Evolutionary conservation across 805 yeast species (phyloP), one percentile per base, ranked within the genome.

Genomic region (Starmerella kuoi): DNA sequence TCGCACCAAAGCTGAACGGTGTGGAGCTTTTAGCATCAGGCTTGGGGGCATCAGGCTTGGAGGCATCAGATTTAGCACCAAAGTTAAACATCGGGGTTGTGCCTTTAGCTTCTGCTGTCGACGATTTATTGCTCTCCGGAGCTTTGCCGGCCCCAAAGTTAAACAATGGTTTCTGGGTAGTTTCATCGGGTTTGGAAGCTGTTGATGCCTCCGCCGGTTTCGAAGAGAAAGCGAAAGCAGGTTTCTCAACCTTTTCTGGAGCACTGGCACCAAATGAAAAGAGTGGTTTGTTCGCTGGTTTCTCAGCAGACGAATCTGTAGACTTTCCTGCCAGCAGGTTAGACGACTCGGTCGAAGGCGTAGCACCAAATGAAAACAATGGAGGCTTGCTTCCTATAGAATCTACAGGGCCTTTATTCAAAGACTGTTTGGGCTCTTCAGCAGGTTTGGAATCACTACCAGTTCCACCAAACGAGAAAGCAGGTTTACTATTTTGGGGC

Each of bases 241-340:
- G 28, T 9, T 9, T 9, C 28, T 25, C 12, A 14, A 14, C 14
- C 9, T 11, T 9, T 11, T 9, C 9, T 11, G 28, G 14, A 25
- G 28, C 28, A 25, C 28, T 25, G 12, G 30, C 28, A 20, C 44
- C 50, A 24, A 46, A 40, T 24, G 48, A 44, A 37, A 47, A 44
- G 12, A 15, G 7, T 1, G 51, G 46, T 36, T 41, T 45, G n/a
- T 34, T 37, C 3, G 31, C 32, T 5, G 42, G 37, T 14, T 31
- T 31, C 12, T 31, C 30, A 7, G 19, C 27, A 19, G 12, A 11
- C 14, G 28, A 25, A n/a, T n/a, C n/a, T n/a, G n/a, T n/a, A n/a
- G n/a, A n/a, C n/a, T n/a, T n/a, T n/a, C n/a, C n/a, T n/a, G n/a
- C n/a, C n/a, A n/a, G n/a, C n/a, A n/a, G n/a, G n/a, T n/a, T n/a